Conservation (phyloP, 2,329 filamentous ascomycete species). For the Fusarium sp. region DNA sequence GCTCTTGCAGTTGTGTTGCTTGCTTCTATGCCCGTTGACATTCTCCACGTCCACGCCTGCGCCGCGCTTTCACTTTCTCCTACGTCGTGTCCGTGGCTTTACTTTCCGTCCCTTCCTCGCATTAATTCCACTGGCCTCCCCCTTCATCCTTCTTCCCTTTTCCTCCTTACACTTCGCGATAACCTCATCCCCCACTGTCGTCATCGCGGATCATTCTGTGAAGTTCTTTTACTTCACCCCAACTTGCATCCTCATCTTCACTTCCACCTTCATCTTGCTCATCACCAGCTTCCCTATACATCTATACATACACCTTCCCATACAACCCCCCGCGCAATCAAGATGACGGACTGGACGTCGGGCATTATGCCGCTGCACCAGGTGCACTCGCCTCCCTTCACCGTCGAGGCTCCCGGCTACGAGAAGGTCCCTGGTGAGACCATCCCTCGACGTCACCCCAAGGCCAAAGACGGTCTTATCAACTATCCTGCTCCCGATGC, state of each 20-base stretch:
- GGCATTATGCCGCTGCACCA: slow-evolving; percentile 65
- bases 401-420: slow-evolving; percentile 75
- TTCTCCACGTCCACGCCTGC: slow-evolving; percentile 32
- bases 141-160: slow-evolving; percentile 21
- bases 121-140: slow-evolving; percentile 35
- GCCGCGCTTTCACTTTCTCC: slow-evolving; percentile 20
- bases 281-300: slow-evolving; percentile 6
- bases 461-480: slow-evolving; percentile 76
- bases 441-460: slow-evolving; percentile 79
- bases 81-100: slow-evolving; percentile 30
- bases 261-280: slow-evolving; percentile 5
- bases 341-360: slow-evolving; percentile 51
- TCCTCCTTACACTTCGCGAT: slow-evolving; percentile 32
- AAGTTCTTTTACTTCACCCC: slow-evolving; percentile 15
- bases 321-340: slow-evolving; percentile 28
- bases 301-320: slow-evolving; percentile 19
- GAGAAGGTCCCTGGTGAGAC: slow-evolving; percentile 82
- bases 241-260: slow-evolving; percentile 9
- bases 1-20: slow-evolving; percentile 12
- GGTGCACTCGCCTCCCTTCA: slow-evolving; percentile 78
- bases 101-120: slow-evolving; percentile 26
- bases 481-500: slow-evolving; percentile 74
- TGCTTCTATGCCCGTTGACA: slow-evolving; percentile 21
- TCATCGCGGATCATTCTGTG: slow-evolving; percentile 20
- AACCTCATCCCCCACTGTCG: slow-evolving; percentile 34